A percentile compares a stretch with the other conserved stretches of the same genome.
Conservation (phyloP, 768 basidiomycete genomes). For the Russula lepida region DNA sequence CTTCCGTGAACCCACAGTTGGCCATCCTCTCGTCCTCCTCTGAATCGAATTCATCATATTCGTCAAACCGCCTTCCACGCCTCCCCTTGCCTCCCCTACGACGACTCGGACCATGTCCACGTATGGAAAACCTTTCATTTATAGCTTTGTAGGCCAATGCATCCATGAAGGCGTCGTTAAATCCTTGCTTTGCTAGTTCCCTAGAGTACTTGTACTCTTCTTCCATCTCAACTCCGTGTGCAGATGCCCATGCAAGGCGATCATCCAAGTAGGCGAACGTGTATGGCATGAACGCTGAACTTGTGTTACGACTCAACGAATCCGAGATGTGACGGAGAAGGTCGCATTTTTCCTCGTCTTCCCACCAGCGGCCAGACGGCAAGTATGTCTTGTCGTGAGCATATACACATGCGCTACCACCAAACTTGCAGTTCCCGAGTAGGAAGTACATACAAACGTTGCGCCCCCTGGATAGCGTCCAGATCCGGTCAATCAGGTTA, state of each 20-base stretch:
- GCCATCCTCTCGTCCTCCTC: constrained; percentile 19
- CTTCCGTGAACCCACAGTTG: constrained; percentile 31
- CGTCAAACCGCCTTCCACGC: background rate
- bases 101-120: background rate
- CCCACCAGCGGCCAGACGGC: constrained; percentile 42
- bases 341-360: background rate
- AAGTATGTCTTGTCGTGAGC: constrained; percentile 41
- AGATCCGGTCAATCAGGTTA: background rate
- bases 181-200: background rate
- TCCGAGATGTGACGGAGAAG: background rate
- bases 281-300: constrained; percentile 1
- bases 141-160: background rate
- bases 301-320: background rate
- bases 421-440: constrained; percentile 34
- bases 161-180: background rate
- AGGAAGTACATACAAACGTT: constrained; percentile 43
- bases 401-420: constrained; percentile 36
- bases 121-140: no score
- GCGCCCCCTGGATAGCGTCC: constrained; percentile 34
- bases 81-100: background rate
- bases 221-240: constrained; percentile 1
- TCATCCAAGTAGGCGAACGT: background rate
- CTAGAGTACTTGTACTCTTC: background rate
- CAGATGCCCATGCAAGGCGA: constrained; percentile 3
- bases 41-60: constrained; percentile 1